Evolutionary conservation across 257 asterid genomes (phyloP).

Genomic region (Solanum lycopersicoides): DNA sequence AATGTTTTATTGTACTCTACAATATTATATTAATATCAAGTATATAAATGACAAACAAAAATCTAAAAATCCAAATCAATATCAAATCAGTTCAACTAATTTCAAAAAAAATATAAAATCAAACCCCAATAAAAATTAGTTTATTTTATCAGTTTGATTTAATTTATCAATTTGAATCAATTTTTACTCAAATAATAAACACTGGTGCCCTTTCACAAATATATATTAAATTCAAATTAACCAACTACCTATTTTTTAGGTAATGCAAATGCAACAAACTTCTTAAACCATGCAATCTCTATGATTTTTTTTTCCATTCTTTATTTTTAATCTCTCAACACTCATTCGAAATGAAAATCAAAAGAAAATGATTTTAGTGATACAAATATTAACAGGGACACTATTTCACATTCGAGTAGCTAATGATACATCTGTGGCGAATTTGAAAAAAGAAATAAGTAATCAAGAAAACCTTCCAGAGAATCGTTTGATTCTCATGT

Average conservation of each 20-base stretch:
- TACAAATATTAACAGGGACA: conserved; percentile 51
- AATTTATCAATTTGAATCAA: background rate
- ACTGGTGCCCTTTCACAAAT: background rate
- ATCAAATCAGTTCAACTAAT: background rate
- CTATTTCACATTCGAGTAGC: conserved; percentile 33
- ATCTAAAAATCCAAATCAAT: background rate
- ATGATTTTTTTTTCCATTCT: no score
- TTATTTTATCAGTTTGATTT: no score
- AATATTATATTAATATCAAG: background rate
- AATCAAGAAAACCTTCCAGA: conserved; percentile 41
- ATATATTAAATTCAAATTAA: background rate
- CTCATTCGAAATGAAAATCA: background rate
- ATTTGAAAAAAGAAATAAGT: conserved; percentile 48
- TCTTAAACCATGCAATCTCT: conserved; percentile 15
- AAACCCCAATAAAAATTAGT: no score
- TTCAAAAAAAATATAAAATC: background rate
- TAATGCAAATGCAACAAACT: conserved; percentile 18
- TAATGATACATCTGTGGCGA: conserved; percentile 36
- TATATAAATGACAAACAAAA: background rate
- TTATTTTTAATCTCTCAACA: background rate
- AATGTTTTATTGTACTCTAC: background rate
- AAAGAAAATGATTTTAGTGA: conserved; percentile 35
- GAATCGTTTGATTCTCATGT: conserved; percentile 41
- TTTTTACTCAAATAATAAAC: background rate
- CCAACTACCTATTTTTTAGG: conserved; percentile 6